Conservation (phyloP, 495 filamentous ascomycete species). For the Penicillium subrubescens region DNA sequence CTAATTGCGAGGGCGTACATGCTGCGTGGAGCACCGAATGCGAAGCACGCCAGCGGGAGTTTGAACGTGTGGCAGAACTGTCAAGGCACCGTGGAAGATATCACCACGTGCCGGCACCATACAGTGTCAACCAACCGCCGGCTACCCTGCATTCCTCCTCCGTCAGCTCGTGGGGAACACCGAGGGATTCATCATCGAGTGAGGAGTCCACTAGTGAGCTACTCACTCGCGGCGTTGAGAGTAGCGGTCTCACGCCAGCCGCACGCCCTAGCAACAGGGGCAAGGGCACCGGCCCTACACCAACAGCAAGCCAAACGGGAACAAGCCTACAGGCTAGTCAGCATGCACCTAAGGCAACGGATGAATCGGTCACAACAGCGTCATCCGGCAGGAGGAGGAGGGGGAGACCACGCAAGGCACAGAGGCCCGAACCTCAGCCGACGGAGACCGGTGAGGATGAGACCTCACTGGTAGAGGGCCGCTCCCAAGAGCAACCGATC, state of each 20-base stretch:
- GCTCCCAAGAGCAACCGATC: background rate
- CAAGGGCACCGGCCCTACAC: background rate
- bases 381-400: background rate
- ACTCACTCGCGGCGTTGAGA: background rate
- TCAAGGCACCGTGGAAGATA: background rate
- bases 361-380: background rate
- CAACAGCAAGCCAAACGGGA: background rate
- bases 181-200: background rate
- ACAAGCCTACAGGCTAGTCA: background rate
- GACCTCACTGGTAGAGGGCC: background rate
- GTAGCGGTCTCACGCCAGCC: background rate
- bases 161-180: conserved; percentile 1
- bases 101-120: background rate
- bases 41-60: background rate
- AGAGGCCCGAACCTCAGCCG: background rate
- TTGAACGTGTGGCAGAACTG: background rate
- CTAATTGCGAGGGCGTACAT: conserved; percentile 10
- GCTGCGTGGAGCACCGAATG: background rate
- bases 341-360: background rate
- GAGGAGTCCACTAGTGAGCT: too few species aligned
- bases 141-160: background rate
- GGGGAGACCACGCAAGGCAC: background rate
- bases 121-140: background rate
- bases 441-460: background rate
- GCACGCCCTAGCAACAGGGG: background rate